Evolutionary conservation across 352 stramenopile species (phyloP).

Genomic region (Phytophthora litchii): DNA sequence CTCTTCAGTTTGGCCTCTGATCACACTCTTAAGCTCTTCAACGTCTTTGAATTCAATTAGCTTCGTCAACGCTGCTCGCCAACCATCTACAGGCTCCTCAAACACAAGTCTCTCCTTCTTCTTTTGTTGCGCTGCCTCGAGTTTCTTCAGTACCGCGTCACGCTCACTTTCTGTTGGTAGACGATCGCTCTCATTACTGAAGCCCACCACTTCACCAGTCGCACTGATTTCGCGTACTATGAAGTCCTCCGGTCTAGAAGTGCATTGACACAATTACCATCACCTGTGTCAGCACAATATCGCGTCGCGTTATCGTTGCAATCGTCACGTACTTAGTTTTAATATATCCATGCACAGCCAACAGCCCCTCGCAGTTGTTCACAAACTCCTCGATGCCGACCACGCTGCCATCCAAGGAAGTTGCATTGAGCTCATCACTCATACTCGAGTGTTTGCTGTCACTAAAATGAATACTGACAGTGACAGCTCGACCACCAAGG

Average conservation of each 20-base stretch:
- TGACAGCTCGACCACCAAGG: too few relatives aligned
- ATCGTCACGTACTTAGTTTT: constrained; percentile 51
- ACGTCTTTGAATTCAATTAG: constrained; percentile 28
- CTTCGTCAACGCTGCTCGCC: constrained; percentile 46
- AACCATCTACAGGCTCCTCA: constrained; percentile 52
- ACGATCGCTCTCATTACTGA: constrained; percentile 30
- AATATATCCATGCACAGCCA: constrained; percentile 40
- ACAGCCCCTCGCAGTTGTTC: constrained; percentile 3
- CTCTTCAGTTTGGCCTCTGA: constrained; percentile 17
- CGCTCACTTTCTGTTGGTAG: constrained; percentile 46
- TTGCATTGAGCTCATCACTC: constrained; percentile 1
- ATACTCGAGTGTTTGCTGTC: not conserved
- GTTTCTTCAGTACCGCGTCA: constrained; percentile 36
- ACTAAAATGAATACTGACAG: not conserved
- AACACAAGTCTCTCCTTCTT: constrained; percentile 60
- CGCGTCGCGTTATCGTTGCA: not conserved
- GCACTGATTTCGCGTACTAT: constrained; percentile 70
- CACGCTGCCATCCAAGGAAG: constrained; percentile 14
- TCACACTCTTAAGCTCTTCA: constrained; percentile 31
- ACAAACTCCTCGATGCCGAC: constrained; percentile 65
- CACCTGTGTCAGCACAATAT: not conserved
- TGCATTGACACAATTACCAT: constrained; percentile 4
- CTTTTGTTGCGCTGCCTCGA: constrained; percentile 39
- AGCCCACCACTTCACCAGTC: constrained; percentile 42
- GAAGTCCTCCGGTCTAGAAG: constrained; percentile 59